phyloP scores from a whole-genome alignment of 2,329 filamentous ascomycete genomes.

The Colletotrichum viniferum region DNA sequence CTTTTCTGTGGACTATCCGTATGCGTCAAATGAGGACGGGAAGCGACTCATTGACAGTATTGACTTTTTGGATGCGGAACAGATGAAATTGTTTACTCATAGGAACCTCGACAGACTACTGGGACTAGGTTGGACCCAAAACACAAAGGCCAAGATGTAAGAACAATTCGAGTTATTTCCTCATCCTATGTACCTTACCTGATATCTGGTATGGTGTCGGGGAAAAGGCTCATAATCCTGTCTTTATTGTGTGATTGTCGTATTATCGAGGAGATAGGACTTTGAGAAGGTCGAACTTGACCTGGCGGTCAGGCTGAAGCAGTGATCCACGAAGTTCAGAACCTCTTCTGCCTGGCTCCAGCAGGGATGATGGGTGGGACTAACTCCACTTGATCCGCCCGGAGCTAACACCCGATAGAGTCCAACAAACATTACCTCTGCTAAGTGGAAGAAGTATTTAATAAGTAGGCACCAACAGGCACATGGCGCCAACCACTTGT shows the following conservation, averaged over 20 bases:
- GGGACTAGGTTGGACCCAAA: rapidly evolving
- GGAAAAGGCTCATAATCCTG: background rate
- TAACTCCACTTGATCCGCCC: background rate
- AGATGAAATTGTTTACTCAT: background rate
- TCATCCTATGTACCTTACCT: rapidly evolving
- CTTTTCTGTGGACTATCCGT: background rate
- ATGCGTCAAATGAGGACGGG: background rate
- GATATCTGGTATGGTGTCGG: background rate
- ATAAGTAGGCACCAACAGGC: background rate
- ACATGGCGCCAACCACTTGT: rapidly evolving
- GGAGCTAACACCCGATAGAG: background rate
- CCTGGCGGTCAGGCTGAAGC: background rate
- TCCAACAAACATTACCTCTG: background rate
- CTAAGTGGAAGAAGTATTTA: background rate
- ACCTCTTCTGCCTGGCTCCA: background rate
- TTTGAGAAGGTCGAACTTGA: rapidly evolving
- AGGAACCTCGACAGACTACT: background rate
- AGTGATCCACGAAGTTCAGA: background rate
- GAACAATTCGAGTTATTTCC: rapidly evolving
- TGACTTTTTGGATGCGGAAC: background rate
- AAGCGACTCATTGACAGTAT: background rate
- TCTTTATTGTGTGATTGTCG: rapidly evolving
- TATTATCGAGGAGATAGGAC: rapidly evolving
- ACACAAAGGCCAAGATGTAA: background rate
- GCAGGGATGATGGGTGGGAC: background rate